Base-by-base conservation (phyloP, 2,329 filamentous ascomycete species). In the Calonectria henricotiae region DNA sequence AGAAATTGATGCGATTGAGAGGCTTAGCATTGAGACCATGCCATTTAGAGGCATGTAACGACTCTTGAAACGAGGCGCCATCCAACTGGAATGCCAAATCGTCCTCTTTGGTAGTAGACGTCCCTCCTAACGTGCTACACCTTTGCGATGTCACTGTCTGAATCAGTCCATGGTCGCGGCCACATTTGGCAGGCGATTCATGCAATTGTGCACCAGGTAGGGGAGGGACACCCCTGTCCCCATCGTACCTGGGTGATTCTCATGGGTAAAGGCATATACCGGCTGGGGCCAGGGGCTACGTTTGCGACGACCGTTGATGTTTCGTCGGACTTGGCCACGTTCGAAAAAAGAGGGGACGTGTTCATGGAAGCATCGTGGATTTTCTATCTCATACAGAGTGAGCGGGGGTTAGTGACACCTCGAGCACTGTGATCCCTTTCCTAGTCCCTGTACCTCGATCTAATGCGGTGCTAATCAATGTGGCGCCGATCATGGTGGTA, bases 301-400 rank as follows among this genome's bases (percentile, higher is more conserved):
- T 44, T 61, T 39, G 30, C 44, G 67, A 62, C 62, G 55, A 47
- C 66, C 51, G 54, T 65, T 46, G 43, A 23, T 37, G 55, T 65
- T 63, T 63, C 37, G 61, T 47, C 61, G 27, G 30, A 49, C 63
- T 60, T 23, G 20, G 47, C 58, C 46, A 41, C 54, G 32, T 20
- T 27, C 13, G 25, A 61, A 61, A 54, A 20, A 61, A 62, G 58
- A 62, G 54, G 37, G 25, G 46, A 32, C 44, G 43, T 62, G 65
- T 69, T 69, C 65, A 62, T 69, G 67, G 67, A 69, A 65, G 62
- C 62, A 69, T 25, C 13, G 27, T 30, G 39, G 32, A 60, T 43
- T 49, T 43, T 67, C 20, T 35, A 62, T 62, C 62, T 32, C n/a
- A 60, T 25, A 62, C 67, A 43, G 62, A 20, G 32, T 32, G 27